Base-by-base conservation (phyloP, 2,329 filamentous ascomycete genomes). In the Ceratocystis papillata region DNA sequence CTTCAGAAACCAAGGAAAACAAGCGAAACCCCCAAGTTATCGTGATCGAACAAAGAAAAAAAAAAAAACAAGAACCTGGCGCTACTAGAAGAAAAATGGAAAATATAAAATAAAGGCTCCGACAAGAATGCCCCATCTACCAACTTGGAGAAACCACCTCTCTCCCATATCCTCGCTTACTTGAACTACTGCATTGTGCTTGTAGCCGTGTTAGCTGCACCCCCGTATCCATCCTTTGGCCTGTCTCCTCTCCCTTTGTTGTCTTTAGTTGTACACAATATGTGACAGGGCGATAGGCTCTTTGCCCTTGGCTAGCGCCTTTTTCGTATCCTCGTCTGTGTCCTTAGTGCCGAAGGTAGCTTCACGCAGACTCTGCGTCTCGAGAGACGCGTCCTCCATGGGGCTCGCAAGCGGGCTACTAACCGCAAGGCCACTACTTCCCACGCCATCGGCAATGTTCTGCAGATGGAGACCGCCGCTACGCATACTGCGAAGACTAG, bases 391-490 rank as follows among this genome's bases (percentile, higher is more conserved):
- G 4, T 67, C 73, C 69, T 81, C 80, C 65, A 78, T 73, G 48
- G 82, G 80, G 64, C 83, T 87, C 1, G 82, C 81, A 46, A 91
- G 75, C 15, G 87, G 85, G 70, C 84, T 87, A 37, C 80, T 78
- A 7, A 59, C 55, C 3, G 45, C 45, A 17, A 81, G 72, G 7
- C 81, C 83, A 74, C 88, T 93, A 30, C 89, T 88, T 68, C 80
- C 87, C 65, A 93, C 84, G 75, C 91, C 96, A 73, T 96, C 90
- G 62, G 89, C 87, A 69, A 90, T 82, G 1, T 83, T 84, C 74
- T 96, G 92, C 0, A 89, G 88, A 60, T 63, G 74, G 0, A 87
- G 77, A 30, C 55, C 55, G 0, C 89, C 90, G 73, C 90, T 96
- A 65, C 89, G 83, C 45, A 95, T 79, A 72, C 90, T 96, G 65